These are phyloP conservation scores for Phytophthora sp. DNA, from an alignment of 352 stramenopile genomes.

Conservation along the genomic window DNA sequence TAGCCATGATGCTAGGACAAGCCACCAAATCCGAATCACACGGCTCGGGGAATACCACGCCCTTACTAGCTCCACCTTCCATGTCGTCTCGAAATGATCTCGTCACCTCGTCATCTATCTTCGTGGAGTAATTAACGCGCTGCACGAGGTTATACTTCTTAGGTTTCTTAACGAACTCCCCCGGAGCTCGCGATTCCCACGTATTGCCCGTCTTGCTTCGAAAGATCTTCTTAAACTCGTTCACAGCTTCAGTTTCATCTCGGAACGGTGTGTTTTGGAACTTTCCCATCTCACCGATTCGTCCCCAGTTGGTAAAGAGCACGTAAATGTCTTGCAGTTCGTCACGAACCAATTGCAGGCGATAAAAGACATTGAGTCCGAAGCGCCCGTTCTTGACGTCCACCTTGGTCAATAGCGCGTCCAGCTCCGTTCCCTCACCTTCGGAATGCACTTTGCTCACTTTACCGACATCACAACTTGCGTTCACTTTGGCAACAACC, in stretches of 20 bases:
- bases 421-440: conserved; percentile 51
- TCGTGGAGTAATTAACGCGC: conserved; percentile 61
- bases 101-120: conserved; percentile 62
- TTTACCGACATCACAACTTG: conserved; percentile 65
- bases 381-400: conserved; percentile 76
- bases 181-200: conserved; percentile 49
- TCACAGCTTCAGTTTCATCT: conserved; percentile 50
- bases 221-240: conserved; percentile 87
- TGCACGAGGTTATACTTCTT: conserved; percentile 83
- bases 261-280: conserved; percentile 84
- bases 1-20: conserved; percentile 45
- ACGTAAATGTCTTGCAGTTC: conserved; percentile 73
- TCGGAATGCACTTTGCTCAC: conserved; percentile 48
- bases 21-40: conserved; percentile 36
- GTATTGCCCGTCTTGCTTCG: conserved; percentile 76
- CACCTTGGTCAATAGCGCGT: conserved; percentile 74
- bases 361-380: conserved; percentile 82
- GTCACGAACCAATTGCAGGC: conserved; percentile 73
- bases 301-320: conserved; percentile 84
- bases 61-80: conserved; percentile 16
- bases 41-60: conserved; percentile 40
- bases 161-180: conserved; percentile 59
- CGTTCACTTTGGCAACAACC: conserved; percentile 53
- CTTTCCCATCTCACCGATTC: conserved; percentile 75
- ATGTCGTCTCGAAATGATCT: conserved; percentile 54